These are phyloP conservation scores for Fusarium lyarnte DNA, from an alignment of 2,329 filamentous ascomycete species.

Conservation along the genomic window DNA sequence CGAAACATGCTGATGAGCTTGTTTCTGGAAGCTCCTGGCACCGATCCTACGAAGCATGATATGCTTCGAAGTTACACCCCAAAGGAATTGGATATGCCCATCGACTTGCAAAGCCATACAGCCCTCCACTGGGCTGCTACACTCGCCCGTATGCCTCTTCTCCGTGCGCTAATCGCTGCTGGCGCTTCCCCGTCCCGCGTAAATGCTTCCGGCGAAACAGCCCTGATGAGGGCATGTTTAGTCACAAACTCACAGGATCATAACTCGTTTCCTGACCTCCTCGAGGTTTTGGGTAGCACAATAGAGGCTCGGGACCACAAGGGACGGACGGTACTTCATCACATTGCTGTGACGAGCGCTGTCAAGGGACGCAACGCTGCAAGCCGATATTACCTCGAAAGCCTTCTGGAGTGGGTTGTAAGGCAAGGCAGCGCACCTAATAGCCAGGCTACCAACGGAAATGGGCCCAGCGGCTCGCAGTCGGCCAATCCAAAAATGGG, in stretches of 20 bases:
- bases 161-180: slow-evolving; percentile 81
- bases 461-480: slow-evolving; percentile 53
- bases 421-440: slow-evolving; percentile 77
- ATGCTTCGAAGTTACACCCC: slow-evolving; percentile 79
- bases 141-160: slow-evolving; percentile 82
- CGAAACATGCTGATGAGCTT: slow-evolving; percentile 83
- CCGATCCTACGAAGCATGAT: slow-evolving; percentile 78
- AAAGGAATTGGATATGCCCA: slow-evolving; percentile 88
- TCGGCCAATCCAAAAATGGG: slow-evolving; percentile 73
- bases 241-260: slow-evolving; percentile 96
- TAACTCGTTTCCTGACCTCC: slow-evolving; percentile 86
- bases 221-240: slow-evolving; percentile 89
- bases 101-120: slow-evolving; percentile 89
- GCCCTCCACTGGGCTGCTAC: slow-evolving; percentile 97
- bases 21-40: slow-evolving; percentile 77
- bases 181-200: slow-evolving; percentile 90
- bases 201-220: slow-evolving; percentile 90
- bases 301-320: slow-evolving; percentile 92
- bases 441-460: slow-evolving; percentile 56
- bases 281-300: slow-evolving; percentile 88
- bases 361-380: slow-evolving; percentile 93
- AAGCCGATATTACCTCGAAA: slow-evolving; percentile 95
- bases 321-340: slow-evolving; percentile 91
- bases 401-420: slow-evolving; percentile 92
- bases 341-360: slow-evolving; percentile 94